Base-by-base conservation (phyloP, 345 rosid species). In the Boechera retrofracta region DNA sequence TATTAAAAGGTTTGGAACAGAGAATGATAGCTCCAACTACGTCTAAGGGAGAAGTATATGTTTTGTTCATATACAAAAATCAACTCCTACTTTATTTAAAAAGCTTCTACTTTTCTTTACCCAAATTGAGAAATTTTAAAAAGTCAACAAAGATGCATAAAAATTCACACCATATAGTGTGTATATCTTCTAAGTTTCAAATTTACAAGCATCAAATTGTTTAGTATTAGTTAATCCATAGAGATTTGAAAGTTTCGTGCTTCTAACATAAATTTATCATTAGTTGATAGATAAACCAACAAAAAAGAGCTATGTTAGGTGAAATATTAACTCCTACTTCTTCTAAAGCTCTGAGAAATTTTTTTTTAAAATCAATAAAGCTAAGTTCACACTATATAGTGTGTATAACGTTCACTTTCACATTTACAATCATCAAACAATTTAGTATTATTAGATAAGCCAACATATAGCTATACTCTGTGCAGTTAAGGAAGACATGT, bases 1-100 rank as follows among this genome's bases (percentile, higher is more conserved):
- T 49, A 72, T 36, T 71, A 59, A 24, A 36, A 67, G 6, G 21
- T 15, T 29, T 4, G 13, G 10, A 21, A 52, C 28, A 15, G 16
- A 44, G 24, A 54, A 54, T 54, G 38, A 12, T 35, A 21, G 33
- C 54, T 49, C 54, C 54, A 49, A 49, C 2, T 16, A 7, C 5
- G 5, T 16, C 10, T 49, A 16, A 52, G 2, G 31, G 18, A 55
- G 10, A 31, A 15, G 31, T 10, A 21, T 6, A 33, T 47, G 45
- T 35, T 72, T 71, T 65, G 79, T 67, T 75, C 61, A 75, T 67
- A 67, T 29, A 2, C 58, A 74, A 44, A 44, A 74, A 44, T 24
- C 77, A 74, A 35, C 33, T 55, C 64, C 7, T 54, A 54, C 24
- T 32, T 33, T n/a, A 10, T 61, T 45, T 32, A 2, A 45, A 66